A percentile compares a stretch with the other conserved stretches of the same genome.
Conservation (phyloP, 495 filamentous ascomycete species). For the Aspergillus ellipticus region DNA sequence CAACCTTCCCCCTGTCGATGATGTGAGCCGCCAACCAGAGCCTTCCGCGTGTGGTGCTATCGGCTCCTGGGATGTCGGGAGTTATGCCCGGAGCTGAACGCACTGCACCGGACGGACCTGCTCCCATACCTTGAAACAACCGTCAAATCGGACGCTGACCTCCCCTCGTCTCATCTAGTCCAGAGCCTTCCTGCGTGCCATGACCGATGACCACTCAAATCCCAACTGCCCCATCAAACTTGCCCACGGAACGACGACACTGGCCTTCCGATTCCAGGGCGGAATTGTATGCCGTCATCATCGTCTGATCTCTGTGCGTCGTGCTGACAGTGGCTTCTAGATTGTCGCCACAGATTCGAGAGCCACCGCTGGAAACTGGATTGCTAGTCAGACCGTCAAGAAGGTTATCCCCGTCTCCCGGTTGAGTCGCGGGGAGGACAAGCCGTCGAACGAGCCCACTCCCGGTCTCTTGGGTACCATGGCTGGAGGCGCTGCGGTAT, state of each 20-base stretch:
- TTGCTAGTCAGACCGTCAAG: conserved; percentile 98
- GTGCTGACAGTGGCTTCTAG: conserved; percentile 21
- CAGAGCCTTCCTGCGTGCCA: conserved; percentile 89
- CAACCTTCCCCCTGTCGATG: conserved; percentile 86
- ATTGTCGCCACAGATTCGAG: conserved; percentile 97
- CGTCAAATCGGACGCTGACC: not conserved
- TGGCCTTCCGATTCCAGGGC: conserved; percentile 94
- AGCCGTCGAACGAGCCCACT: conserved; percentile 71
- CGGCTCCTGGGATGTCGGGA: not conserved
- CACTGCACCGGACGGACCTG: not conserved
- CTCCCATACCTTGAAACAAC: not conserved
- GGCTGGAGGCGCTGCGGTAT: conserved; percentile 92
- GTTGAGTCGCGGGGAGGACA: conserved; percentile 46
- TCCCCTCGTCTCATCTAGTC: conserved; percentile 45
- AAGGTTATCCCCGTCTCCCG: conserved; percentile 76
- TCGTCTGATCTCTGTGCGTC: not conserved
- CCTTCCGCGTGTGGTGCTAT: not conserved
- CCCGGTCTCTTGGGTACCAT: conserved; percentile 86
- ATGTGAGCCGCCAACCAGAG: conserved; percentile 52
- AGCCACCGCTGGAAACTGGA: conserved; percentile 96
- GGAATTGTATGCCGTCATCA: conserved; percentile 61
- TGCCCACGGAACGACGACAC: conserved; percentile 97
- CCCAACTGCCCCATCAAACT: conserved; percentile 97
- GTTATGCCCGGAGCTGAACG: not conserved
- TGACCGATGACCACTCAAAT: conserved; percentile 95